These are phyloP conservation scores for Amanita pallidorosea DNA, from an alignment of 768 basidiomycete species.

Conservation along the genomic window DNA sequence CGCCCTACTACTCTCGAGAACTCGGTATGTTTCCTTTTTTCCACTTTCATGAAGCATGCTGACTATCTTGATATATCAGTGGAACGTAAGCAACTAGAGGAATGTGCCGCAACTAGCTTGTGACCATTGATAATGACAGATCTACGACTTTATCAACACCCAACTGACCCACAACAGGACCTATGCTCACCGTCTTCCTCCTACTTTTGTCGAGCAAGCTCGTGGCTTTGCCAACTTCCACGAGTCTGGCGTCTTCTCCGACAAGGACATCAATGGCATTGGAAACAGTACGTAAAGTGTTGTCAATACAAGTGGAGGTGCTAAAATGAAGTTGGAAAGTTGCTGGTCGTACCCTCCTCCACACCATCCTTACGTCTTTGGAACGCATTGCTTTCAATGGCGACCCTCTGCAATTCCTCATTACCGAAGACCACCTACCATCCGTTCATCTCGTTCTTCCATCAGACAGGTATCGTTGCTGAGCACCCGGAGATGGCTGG, in stretches of 20 bases:
- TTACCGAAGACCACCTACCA: conserved; percentile 82
- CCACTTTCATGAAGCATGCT: conserved; percentile 5
- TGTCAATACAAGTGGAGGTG: neutral
- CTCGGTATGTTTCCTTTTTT: conserved; percentile 33
- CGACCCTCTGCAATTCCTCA: conserved; percentile 69
- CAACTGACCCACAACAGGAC: conserved; percentile 75
- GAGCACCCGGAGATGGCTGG: conserved; percentile 47
- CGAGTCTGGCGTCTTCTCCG: conserved; percentile 67
- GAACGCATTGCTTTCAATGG: conserved; percentile 71
- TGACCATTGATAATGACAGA: conserved; percentile 23
- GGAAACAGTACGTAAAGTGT: conserved; percentile 57
- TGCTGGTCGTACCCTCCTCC: conserved; percentile 70
- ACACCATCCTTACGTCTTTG: conserved; percentile 60
- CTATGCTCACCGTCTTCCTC: conserved; percentile 71
- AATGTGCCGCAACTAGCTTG: conserved; percentile 5
- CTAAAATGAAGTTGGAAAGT: conserved; percentile 30
- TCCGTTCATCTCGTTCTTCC: conserved; percentile 84
- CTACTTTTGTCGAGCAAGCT: conserved; percentile 65
- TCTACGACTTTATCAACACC: conserved; percentile 71
- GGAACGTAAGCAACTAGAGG: conserved; percentile 48
- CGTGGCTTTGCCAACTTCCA: conserved; percentile 71
- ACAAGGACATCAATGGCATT: conserved; percentile 47
- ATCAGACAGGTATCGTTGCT: conserved; percentile 53
- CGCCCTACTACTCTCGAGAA: conserved; percentile 59
- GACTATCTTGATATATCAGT: conserved; percentile 30